These are phyloP conservation scores for Tolypocladium inflatum DNA, from an alignment of 2,329 filamentous ascomycete species.

Conservation along the genomic window DNA sequence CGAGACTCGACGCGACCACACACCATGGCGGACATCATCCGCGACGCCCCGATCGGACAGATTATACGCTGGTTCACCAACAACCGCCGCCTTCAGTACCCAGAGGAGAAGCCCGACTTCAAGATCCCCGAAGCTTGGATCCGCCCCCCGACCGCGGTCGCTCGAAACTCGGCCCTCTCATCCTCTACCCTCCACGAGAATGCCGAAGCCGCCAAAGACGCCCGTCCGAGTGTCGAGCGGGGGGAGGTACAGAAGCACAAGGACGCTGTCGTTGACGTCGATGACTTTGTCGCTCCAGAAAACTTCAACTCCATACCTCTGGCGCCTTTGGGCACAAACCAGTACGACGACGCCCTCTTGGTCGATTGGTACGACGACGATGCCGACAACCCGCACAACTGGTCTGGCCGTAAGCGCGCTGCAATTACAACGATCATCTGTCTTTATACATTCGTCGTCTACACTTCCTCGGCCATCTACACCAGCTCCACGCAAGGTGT, in stretches of 20 bases:
- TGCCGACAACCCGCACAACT: constrained; percentile 45
- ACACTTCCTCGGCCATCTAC: constrained; percentile 38
- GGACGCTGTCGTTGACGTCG: not conserved
- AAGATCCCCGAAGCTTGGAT: constrained; percentile 32
- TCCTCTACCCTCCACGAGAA: too few relatives aligned
- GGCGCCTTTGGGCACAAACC: constrained; percentile 23
- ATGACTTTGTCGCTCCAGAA: constrained; percentile 5
- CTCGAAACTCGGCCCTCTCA: too few relatives aligned
- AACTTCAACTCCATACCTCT: constrained; percentile 32
- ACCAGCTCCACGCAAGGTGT: constrained; percentile 36
- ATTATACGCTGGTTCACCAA: constrained; percentile 43
- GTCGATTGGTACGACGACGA: constrained; percentile 49
- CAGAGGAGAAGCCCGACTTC: constrained; percentile 49
- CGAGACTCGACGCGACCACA: not conserved
- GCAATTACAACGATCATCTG: constrained; percentile 37
- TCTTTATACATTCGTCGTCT: constrained; percentile 52
- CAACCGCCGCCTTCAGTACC: constrained; percentile 46
- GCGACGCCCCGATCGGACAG: constrained; percentile 50
- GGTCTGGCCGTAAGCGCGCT: constrained; percentile 34
- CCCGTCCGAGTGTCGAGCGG: not conserved
- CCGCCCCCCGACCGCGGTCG: not conserved
- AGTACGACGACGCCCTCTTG: constrained; percentile 35
- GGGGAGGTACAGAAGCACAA: not conserved
- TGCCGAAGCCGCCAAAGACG: too few relatives aligned
- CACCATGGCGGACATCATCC: constrained; percentile 25